Base-by-base conservation (phyloP, 2,329 filamentous ascomycete genomes). In the Penicillium oxalicum region DNA sequence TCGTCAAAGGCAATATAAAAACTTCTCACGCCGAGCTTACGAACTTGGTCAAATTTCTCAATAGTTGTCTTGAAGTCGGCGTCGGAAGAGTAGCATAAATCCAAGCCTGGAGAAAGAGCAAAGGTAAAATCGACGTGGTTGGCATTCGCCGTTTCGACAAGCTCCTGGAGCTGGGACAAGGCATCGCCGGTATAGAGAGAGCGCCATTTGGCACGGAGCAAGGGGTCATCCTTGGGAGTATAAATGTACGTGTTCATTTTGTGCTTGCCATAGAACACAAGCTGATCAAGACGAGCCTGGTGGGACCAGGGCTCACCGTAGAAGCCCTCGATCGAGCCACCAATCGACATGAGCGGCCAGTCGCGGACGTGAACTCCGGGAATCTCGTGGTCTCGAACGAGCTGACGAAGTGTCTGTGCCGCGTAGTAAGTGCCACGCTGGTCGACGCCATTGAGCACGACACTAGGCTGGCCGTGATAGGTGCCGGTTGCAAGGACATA, bases 211-310 rank as follows among this genome's bases (percentile, higher is more conserved):
- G 46, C 27, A 11, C 55, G 55, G 7, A 60, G 57, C 5, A 59
- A 50, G 4, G 52, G 54, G 9, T 60, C 57, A 43, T 60, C 56
- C 43, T 60, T 59, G 11, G 57, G 56, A 1, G 56, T 60, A 34
- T 60, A 60, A 39, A 60, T 51, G 40, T 60, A 60, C 29, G 56
- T 57, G 38, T 60, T 60, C 50, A 60, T 54, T 41, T 60, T 59
- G 44, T 59, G 57, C 45, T 51, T 49, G 12, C 52, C 57, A 25
- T 60, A 59, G 43, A 57, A 59, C 4, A 38, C 49, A 28, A 49
- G 54, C 36, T 60, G 57, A n/a, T 60, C 57, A 8, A 60, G 56
- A 29, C 57, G 57, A 9, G 57, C 50, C 40, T 60, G 46, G 9
- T 60, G 57, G 33, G 56, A 60, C 57, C 57, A 59, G 0, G 57